Percentiles rank a stretch among this genome's conserved stretches.
These are phyloP conservation scores for Phytophthora pluvialis DNA, from an alignment of 352 stramenopile genomes.

Conservation along the genomic window DNA sequence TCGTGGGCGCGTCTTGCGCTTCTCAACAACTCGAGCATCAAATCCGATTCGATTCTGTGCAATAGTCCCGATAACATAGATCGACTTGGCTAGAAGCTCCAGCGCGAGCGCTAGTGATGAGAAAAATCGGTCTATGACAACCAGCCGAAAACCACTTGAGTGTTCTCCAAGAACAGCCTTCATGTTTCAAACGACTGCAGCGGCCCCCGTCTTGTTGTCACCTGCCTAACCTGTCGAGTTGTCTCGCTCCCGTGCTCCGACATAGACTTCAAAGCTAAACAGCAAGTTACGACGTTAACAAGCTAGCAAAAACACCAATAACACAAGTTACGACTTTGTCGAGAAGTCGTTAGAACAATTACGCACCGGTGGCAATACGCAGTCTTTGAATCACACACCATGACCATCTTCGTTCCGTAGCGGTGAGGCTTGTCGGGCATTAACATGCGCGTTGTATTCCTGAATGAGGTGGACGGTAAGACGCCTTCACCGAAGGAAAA, in stretches of 20 bases:
- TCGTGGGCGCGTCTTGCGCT: slow-evolving; percentile 4
- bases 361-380: slow-evolving; percentile 17
- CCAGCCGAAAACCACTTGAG: slow-evolving; percentile 4
- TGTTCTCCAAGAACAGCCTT: slow-evolving; percentile 8
- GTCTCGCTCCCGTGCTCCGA: not conserved
- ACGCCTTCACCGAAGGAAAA: slow-evolving; percentile 42
- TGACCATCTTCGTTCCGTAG: slow-evolving; percentile 26
- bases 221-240: not conserved
- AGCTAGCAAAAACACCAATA: no score
- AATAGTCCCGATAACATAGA: slow-evolving; percentile 34
- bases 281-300: slow-evolving; percentile 8
- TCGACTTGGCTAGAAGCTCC: slow-evolving; percentile 31
- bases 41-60: slow-evolving; percentile 21
- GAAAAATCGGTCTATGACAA: slow-evolving; percentile 36
- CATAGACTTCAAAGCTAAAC: slow-evolving; percentile 12
- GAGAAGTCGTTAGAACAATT: not conserved
- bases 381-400: slow-evolving; percentile 12
- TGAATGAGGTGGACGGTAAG: slow-evolving; percentile 19
- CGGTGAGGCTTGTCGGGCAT: slow-evolving; percentile 6
- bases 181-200: slow-evolving; percentile 15
- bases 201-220: slow-evolving; percentile 1
- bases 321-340: slow-evolving; percentile 6
- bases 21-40: slow-evolving; percentile 2
- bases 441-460: slow-evolving; percentile 42
- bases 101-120: slow-evolving; percentile 20